Conservation (phyloP, 2,329 filamentous ascomycete species). For the Beauveria sp. region DNA sequence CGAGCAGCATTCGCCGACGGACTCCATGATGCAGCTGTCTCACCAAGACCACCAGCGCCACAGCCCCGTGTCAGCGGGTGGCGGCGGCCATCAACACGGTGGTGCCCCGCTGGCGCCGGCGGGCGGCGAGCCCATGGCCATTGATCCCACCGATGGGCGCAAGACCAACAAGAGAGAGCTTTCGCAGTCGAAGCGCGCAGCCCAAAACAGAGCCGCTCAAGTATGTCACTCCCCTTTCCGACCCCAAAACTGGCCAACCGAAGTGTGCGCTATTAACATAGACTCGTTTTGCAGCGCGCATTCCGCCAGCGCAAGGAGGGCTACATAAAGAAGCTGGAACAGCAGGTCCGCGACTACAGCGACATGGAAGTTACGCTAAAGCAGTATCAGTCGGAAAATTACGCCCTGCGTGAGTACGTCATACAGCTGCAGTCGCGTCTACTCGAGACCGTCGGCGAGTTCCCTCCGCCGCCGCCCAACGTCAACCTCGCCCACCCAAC, state of each 20-base stretch:
- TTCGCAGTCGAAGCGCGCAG: conserved; percentile 91
- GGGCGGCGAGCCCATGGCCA: conserved; percentile 13
- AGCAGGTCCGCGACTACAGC: conserved; percentile 77
- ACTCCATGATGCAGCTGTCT: conserved; percentile 31
- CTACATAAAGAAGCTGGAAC: conserved; percentile 96
- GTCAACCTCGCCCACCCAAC: conserved; percentile 38
- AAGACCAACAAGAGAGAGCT: conserved; percentile 79
- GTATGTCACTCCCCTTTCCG: conserved; percentile 44
- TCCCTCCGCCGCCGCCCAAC: conserved; percentile 74
- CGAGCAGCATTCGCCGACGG: conserved; percentile 18
- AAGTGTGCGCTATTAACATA: not conserved
- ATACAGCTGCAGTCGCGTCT: conserved; percentile 82
- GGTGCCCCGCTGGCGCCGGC: conserved; percentile 20
- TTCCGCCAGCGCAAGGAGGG: conserved; percentile 97
- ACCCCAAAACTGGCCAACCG: not conserved
- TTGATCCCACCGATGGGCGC: conserved; percentile 17
- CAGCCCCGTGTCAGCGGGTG: conserved; percentile 22
- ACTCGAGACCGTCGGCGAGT: conserved; percentile 74
- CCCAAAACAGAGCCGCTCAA: conserved; percentile 94
- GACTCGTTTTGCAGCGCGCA: conserved; percentile 58
- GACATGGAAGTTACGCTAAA: conserved; percentile 73
- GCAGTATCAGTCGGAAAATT: conserved; percentile 79
- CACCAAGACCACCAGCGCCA: conserved; percentile 24
- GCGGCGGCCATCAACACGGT: conserved; percentile 11
- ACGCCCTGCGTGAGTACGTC: conserved; percentile 84